Evolutionary conservation across 139 green algal species (phyloP), one percentile per base, ranked within the genome.

Genomic region (Dunaliella primolecta): DNA sequence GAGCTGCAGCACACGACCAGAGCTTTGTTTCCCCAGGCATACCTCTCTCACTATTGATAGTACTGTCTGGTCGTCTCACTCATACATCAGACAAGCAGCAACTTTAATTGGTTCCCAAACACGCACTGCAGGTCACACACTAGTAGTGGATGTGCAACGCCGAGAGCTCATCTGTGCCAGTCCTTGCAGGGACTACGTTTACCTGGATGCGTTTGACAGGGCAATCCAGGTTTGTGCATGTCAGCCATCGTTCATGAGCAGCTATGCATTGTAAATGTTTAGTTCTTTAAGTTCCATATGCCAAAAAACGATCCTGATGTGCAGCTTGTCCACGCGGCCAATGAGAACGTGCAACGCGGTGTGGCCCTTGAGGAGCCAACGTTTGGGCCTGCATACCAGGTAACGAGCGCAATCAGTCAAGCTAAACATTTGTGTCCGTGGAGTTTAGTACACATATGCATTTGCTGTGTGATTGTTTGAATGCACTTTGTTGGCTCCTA

Each of bases 141-240:
- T 95, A 15, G 33, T 83, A 7, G 36, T 97, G 70, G 94, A 97
- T 85, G 24, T 90, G 24, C 30, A 75, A 1, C 87, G 88, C 3
- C 36, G 56, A 7, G 94, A 96, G 90, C 88, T 98, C 20, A 97
- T 91, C 84, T 98, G 95, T 87, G 80, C 34, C 2, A 64, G 83
- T 30, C 46, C 38, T 55, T 98, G 95, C 89, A 21, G 38, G 20
- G 93, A 97, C 81, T 95, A 95, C 77, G 88, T 95, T 0, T 96
- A 95, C 76, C 36, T 89, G 1, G n/a, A 77, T 1, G 55, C 84
- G 1, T 96, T 97, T 80, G 94, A 97, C 55, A 23, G 31, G 1
- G 84, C 85, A n/a, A n/a, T n/a, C n/a, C n/a, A n/a, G n/a, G n/a
- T n/a, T n/a, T 24, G 78, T 94, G 20, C 81, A 90, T 78, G 91